A percentile compares a stretch with the other conserved stretches of the same genome.
phyloP scores from a whole-genome alignment of 1,139 yeast genomes.

The Taphrina flavorubra region DNA sequence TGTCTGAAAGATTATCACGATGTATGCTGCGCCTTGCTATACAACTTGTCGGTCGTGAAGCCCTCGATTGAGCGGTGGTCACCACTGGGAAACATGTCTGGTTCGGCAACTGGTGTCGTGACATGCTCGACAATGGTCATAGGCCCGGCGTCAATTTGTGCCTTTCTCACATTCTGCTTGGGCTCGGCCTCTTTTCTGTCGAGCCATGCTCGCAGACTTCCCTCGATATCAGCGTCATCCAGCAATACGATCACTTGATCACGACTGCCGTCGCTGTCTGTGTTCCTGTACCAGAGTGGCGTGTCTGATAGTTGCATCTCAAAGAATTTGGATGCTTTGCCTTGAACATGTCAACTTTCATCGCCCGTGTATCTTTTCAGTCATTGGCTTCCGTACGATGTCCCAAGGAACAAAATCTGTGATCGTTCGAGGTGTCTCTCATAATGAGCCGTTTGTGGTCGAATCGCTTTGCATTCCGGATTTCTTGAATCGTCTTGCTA shows the following conservation, averaged over 20 bases:
- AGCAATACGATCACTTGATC: not conserved
- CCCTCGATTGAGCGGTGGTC: constrained; percentile 9
- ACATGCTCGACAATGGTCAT: not conserved
- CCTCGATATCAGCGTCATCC: not conserved
- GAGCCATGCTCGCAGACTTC: constrained; percentile 10
- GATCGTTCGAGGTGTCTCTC: constrained; percentile 14
- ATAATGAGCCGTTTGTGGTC: constrained; percentile 2
- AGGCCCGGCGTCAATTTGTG: constrained; percentile 12
- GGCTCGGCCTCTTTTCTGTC: not conserved
- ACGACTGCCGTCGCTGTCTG: not conserved
- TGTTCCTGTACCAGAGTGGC: constrained; percentile 9
- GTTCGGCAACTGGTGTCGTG: not conserved
- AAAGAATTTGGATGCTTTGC: constrained; percentile 13
- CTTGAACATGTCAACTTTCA: not conserved
- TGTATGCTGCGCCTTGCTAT: not conserved
- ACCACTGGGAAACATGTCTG: not conserved
- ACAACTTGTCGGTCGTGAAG: not conserved
- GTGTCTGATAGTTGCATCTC: constrained; percentile 14
- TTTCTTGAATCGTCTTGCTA: not conserved
- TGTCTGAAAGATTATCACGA: no score
- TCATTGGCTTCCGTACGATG: constrained; percentile 1
- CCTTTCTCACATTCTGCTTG: not conserved
- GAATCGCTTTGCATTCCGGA: not conserved
- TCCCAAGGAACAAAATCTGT: not conserved
- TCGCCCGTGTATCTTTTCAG: not conserved